These are phyloP conservation scores for Cronartium ribicola DNA, from an alignment of 1,284 basidiomycete species.

Conservation along the genomic window DNA sequence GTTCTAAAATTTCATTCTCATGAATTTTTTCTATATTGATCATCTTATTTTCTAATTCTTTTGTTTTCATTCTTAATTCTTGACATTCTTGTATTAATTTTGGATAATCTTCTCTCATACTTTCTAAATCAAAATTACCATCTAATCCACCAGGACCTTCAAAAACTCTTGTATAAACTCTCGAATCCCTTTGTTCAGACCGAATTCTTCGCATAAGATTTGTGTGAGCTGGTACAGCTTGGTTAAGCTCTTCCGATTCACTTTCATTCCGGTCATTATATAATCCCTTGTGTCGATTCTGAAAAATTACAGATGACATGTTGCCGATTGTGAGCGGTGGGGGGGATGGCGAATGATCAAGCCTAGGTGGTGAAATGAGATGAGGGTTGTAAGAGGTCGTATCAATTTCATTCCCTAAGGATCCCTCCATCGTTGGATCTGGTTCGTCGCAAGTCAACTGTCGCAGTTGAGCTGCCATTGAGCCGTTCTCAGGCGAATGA, in stretches of 20 bases:
- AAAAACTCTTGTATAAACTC: slow-evolving; percentile 20
- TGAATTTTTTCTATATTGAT: slow-evolving; percentile 25
- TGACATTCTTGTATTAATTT: slow-evolving; percentile 10
- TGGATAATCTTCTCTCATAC: slow-evolving; percentile 13
- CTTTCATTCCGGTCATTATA: slow-evolving; percentile 3
- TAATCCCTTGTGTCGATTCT: slow-evolving; percentile 25
- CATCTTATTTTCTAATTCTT: slow-evolving; percentile 25
- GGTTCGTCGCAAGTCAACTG: neutral
- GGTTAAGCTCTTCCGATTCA: neutral
- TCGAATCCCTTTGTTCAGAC: slow-evolving; percentile 12
- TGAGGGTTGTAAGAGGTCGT: slow-evolving; percentile 11
- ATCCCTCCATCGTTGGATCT: neutral
- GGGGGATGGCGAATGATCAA: neutral
- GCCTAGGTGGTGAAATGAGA: neutral
- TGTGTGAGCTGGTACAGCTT: neutral
- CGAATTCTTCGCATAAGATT: slow-evolving; percentile 15
- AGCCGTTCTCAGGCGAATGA: neutral
- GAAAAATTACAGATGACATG: slow-evolving; percentile 19
- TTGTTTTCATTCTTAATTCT: slow-evolving; percentile 15
- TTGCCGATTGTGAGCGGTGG: slow-evolving; percentile 18
- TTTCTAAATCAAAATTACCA: slow-evolving; percentile 4
- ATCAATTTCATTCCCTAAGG: slow-evolving; percentile 3
- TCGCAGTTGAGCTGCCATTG: neutral
- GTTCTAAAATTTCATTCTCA: slow-evolving; percentile 11
- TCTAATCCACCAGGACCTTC: slow-evolving; percentile 18